Evolutionary conservation across 2,329 filamentous ascomycete species (phyloP).

Genomic region (Metarhizium album): DNA sequence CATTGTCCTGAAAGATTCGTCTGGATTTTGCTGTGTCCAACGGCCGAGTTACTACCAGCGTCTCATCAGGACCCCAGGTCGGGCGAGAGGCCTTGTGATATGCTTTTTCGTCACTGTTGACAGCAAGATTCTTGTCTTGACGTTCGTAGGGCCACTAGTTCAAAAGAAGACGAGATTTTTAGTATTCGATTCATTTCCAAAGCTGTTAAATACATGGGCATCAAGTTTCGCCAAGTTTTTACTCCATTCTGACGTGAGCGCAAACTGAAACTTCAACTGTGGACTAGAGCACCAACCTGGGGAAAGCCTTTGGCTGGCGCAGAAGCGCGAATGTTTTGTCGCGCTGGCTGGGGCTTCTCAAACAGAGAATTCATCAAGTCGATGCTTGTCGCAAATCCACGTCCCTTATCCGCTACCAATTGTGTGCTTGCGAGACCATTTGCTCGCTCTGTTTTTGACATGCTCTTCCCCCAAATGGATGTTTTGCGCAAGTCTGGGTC

Average conservation of each 20-base stretch:
- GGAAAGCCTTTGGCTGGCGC: conserved; percentile 56
- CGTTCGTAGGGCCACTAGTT: conserved; percentile 79
- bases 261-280: conserved; percentile 21
- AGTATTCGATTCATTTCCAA: conserved; percentile 30
- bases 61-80: conserved; percentile 66
- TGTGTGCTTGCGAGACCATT: conserved; percentile 21
- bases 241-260: conserved; percentile 14
- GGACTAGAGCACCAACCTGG: conserved; percentile 64
- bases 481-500: conserved; percentile 38
- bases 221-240: not conserved
- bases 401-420: conserved; percentile 34
- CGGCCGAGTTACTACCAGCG: conserved; percentile 48
- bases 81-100: conserved; percentile 70
- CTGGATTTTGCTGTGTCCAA: conserved; percentile 28
- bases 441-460: conserved; percentile 17
- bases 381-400: conserved; percentile 76
- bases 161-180: conserved; percentile 16
- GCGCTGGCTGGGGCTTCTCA: conserved; percentile 54
- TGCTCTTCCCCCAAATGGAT: conserved; percentile 24
- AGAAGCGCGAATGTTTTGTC: conserved; percentile 41
- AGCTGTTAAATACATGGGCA: not conserved
- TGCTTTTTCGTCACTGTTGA: conserved; percentile 51
- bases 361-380: conserved; percentile 95
- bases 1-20: conserved; percentile 17
- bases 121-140: conserved; percentile 56